A percentile compares a stretch with the other conserved stretches of the same genome.
phyloP scores from a whole-genome alignment of 371 early-diverging fungal genomes.

The Apophysomyces elegans region DNA sequence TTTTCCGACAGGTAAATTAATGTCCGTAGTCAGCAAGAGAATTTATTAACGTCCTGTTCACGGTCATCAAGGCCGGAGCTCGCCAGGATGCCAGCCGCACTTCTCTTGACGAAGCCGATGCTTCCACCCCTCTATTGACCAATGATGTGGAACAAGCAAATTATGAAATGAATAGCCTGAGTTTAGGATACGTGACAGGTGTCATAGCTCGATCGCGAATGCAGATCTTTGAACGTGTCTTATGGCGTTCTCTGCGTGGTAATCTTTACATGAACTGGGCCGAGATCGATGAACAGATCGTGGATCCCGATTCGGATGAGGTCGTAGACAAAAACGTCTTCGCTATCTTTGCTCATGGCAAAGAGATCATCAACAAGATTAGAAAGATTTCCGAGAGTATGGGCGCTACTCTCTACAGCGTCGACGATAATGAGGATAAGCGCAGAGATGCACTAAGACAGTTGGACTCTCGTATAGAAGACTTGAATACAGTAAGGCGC shows the following conservation, averaged over 20 bases:
- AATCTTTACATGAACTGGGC: constrained; percentile 96
- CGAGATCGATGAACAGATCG: constrained; percentile 91
- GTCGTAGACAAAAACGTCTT: constrained; percentile 93
- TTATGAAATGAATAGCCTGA: constrained; percentile 46
- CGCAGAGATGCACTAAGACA: constrained; percentile 82
- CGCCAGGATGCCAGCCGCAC: constrained; percentile 59
- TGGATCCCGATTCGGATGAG: constrained; percentile 77
- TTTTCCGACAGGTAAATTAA: constrained; percentile 71
- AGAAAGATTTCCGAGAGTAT: constrained; percentile 93
- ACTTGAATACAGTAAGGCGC: constrained; percentile 47
- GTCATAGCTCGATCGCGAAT: constrained; percentile 86
- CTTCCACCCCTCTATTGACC: constrained; percentile 66
- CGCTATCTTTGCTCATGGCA: constrained; percentile 96
- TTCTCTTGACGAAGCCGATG: constrained; percentile 61
- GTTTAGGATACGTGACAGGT: constrained; percentile 85
- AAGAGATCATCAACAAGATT: constrained; percentile 87
- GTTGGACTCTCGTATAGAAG: constrained; percentile 61
- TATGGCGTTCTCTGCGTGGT: constrained; percentile 97
- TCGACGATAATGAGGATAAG: constrained; percentile 83
- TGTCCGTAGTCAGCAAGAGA: constrained; percentile 63
- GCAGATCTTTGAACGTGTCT: constrained; percentile 91
- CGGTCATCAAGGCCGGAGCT: constrained; percentile 50
- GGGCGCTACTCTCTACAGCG: constrained; percentile 93
- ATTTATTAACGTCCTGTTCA: constrained; percentile 6
- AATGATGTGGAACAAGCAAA: constrained; percentile 58